Evolutionary conservation across 1,139 yeast species (phyloP), one percentile per base, ranked within the genome.

Genomic region (Zygoascus hellenicus): DNA sequence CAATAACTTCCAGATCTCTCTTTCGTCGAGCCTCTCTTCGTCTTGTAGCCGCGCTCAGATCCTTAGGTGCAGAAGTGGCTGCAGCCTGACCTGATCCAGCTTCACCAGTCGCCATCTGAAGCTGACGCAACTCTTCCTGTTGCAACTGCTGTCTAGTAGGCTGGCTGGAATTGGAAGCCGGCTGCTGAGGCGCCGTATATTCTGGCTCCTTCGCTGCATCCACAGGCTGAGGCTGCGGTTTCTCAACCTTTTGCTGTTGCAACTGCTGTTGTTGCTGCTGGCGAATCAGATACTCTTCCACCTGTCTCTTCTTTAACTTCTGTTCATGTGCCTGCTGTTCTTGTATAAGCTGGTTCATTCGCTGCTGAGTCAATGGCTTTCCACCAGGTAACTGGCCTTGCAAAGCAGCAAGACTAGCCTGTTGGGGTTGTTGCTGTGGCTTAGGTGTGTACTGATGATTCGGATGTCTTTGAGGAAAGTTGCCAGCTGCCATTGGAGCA

Each of bases 11-110:
- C 53, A 75, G 81, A 60, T 81, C 86, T 59, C 77, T 75, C 51
- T 78, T 74, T 54, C 77, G 78, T 66, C 85, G 78, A 57, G 85
- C 84, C 64, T 83, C 94, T 50, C 95, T 76, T 64, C 85, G 80
- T 65, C 83, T 79, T 50, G 82, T 86, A 2, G 58, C 52, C 3
- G 60, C 64, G 7, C 54, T 56, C 1, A 64, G 61, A 44, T 60
- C 65, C 43, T 59, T 59, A 19, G 60, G 49, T 78, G 78, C 48
- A 71, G 64, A 45, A 7, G 45, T 45, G 16, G 43, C 42, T 28
- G 42, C 42, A 28, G 38, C 33, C 28, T 50, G 49, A 32, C 52
- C 53, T 1, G 62, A 61, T 10, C 59, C 62, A 11, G 54, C 61
- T 9, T 60, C 62, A 5, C 55, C 58, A 19, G 63, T 60, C 3